Percentiles rank a stretch among this genome's conserved stretches.
phyloP scores from a whole-genome alignment of 768 basidiomycete species.

The Agrocybe praecox region DNA sequence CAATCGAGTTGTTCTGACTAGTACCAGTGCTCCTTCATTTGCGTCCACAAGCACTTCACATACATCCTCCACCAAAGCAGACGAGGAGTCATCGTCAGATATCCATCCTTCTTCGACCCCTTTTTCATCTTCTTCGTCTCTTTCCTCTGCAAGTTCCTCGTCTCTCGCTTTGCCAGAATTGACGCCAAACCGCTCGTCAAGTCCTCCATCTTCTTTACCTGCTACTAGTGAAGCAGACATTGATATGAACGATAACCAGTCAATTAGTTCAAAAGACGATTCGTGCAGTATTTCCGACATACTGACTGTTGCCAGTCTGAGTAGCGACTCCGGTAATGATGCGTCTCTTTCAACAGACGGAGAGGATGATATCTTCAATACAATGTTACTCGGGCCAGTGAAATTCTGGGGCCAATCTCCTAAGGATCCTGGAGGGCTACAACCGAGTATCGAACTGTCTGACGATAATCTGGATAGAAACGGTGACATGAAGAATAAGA shows the following conservation, averaged over 20 bases:
- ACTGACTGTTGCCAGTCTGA: not conserved
- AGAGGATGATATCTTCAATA: constrained; percentile 36
- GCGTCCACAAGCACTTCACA: constrained; percentile 19
- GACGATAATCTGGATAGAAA: constrained; percentile 29
- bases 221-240: constrained; percentile 41
- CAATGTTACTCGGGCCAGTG: constrained; percentile 41
- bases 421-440: constrained; percentile 27
- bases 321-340: constrained; percentile 20
- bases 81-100: constrained; percentile 13
- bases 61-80: constrained; percentile 12
- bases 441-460: constrained; percentile 43
- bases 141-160: not conserved
- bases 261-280: constrained; percentile 9
- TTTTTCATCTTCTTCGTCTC: constrained; percentile 25
- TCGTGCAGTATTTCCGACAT: not conserved
- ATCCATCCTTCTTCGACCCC: constrained; percentile 30
- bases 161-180: constrained; percentile 58
- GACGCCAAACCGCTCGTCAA: constrained; percentile 66
- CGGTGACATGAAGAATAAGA: constrained; percentile 27
- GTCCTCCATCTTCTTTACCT: constrained; percentile 49
- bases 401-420: constrained; percentile 45
- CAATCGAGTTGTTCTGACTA: constrained; percentile 23
- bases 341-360: constrained; percentile 23
- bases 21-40: constrained; percentile 23
- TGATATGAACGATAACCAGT: constrained; percentile 22